These are phyloP conservation scores for Acacia pycnantha DNA, from an alignment of 331 rosid species.

Conservation along the genomic window DNA sequence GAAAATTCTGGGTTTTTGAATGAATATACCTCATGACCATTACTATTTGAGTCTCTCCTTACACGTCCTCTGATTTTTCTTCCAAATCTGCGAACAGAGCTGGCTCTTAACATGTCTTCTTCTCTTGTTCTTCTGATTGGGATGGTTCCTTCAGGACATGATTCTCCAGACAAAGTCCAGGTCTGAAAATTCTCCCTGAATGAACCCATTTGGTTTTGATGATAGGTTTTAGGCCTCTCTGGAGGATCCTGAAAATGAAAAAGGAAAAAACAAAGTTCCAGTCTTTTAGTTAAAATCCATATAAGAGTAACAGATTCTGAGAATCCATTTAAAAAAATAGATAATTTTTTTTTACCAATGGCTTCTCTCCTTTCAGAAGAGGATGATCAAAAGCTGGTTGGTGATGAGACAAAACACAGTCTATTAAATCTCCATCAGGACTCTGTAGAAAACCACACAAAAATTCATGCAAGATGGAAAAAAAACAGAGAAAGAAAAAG, in stretches of 20 bases:
- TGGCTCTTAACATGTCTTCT: conserved; percentile 73
- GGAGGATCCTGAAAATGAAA: conserved; percentile 64
- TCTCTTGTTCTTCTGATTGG: conserved; percentile 79
- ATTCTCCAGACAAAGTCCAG: conserved; percentile 72
- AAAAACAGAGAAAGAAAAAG: neutral
- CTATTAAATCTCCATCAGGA: conserved; percentile 90
- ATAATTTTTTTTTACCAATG: conserved; percentile 56
- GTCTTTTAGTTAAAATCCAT: neutral
- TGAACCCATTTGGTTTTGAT: conserved; percentile 23
- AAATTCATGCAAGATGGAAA: neutral
- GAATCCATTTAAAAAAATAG: neutral
- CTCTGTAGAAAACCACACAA: conserved; percentile 51
- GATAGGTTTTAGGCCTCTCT: conserved; percentile 52
- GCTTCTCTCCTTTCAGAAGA: conserved; percentile 65
- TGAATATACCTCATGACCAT: conserved; percentile 79
- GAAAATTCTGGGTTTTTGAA: conserved; percentile 25
- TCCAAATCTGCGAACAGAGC: conserved; percentile 68
- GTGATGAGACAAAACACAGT: conserved; percentile 68
- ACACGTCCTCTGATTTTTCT: conserved; percentile 52
- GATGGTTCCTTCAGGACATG: conserved; percentile 75
- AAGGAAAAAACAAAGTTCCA: neutral
- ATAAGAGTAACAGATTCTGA: neutral
- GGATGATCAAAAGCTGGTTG: conserved; percentile 98
- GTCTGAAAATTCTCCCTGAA: conserved; percentile 56
- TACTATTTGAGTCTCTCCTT: conserved; percentile 62